Base-by-base conservation (phyloP, 805 yeast species). In the Pichia californica region DNA sequence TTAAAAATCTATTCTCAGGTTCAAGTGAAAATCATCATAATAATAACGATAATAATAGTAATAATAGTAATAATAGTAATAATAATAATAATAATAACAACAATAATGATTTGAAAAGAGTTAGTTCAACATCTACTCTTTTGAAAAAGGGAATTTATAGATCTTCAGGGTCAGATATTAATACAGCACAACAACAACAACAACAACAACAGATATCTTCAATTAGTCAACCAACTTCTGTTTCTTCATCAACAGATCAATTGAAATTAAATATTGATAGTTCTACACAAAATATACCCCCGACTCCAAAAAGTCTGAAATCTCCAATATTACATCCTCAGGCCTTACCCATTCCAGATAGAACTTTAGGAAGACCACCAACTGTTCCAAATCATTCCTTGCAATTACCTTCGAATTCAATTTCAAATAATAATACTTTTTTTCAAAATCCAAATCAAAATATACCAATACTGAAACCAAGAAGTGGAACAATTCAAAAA, bases 1-100 rank as follows among this genome's bases (percentile, higher is more conserved):
- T 63, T 32, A 61, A 60, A 47, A 57, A 47, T 39, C 37, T 63
- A 9, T 62, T 62, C 33, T 44, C 53, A 18, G n/a, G n/a, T 21
- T 33, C 44, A 23, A 25, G 25, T 32, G 41, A 25, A 31, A 14
- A 19, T 20, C 32, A 32, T 8, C 15, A 18, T 26, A 30, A 20
- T 18, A 29, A 11, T 10, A 23, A 19, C 19, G 25, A 13, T 11
- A 20, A 30, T 18, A 18, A 9, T 27, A 37, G 35, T 26, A 35
- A 46, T 10, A 21, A 21, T 21, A 21, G 8, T 21, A 21, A 21
- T 21, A 21, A 21, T 21, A 21, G 8, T 21, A 13, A 26, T 20
- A 18, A 32, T 8, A 13, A 18, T 26, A 30, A 20, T 18, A 29
- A 11, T 10, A 23, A 19, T 26, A 30, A 13, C 7, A 20, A 30